Evolutionary conservation across 441 rosid genomes (phyloP).

Genomic region (Adansonia gregorii): DNA sequence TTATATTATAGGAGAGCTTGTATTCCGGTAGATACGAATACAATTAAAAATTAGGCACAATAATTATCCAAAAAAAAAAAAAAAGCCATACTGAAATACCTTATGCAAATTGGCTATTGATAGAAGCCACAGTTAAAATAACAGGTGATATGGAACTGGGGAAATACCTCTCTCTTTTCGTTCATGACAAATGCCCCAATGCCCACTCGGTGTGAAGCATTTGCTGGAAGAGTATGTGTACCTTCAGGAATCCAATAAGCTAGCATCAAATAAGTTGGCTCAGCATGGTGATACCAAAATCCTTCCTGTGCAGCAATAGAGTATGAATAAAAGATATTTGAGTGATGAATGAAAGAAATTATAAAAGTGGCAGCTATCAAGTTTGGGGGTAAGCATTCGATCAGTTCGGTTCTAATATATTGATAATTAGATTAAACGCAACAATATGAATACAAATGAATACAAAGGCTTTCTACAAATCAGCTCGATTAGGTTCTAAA

Average conservation of each 20-base stretch:
- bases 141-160: neutral
- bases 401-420: too few species aligned
- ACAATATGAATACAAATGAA: too few species aligned
- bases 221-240: conserved; percentile 67
- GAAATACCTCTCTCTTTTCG: conserved; percentile 67
- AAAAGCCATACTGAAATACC: neutral
- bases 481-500: neutral
- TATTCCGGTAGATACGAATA: neutral
- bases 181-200: conserved; percentile 86
- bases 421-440: too few species aligned
- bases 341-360: conserved; percentile 25
- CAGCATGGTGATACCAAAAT: conserved; percentile 91
- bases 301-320: conserved; percentile 63
- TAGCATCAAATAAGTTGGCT: conserved; percentile 80
- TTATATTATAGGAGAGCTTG: neutral
- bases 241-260: conserved; percentile 75
- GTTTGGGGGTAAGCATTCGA: neutral
- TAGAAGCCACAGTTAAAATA: conserved; percentile 1
- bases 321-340: neutral
- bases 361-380: neutral
- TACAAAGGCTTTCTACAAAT: neutral
- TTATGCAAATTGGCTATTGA: neutral
- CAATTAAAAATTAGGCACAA: neutral
- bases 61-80: too few species aligned
- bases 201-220: conserved; percentile 81